These are phyloP conservation scores for Cladosporium sp. DNA, from an alignment of 2,329 filamentous ascomycete genomes.

Conservation along the genomic window DNA sequence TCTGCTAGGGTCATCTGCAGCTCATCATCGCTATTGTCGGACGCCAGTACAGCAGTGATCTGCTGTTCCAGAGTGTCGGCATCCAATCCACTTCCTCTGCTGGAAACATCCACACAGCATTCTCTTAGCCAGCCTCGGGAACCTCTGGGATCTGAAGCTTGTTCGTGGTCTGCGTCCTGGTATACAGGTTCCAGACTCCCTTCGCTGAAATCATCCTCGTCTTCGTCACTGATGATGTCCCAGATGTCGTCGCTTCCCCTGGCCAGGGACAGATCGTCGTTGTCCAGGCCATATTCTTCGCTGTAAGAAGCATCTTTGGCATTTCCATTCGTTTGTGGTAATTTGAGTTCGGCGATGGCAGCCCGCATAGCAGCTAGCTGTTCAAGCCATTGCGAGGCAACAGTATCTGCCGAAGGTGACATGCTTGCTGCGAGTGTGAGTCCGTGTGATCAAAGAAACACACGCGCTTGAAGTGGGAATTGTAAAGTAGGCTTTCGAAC, in stretches of 20 bases:
- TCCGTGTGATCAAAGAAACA: background rate
- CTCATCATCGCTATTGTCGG: slow-evolving; percentile 70
- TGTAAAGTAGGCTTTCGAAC: background rate
- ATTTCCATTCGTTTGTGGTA: slow-evolving; percentile 46
- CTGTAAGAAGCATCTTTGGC: slow-evolving; percentile 31
- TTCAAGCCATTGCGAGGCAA: slow-evolving; percentile 71
- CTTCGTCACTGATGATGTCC: slow-evolving; percentile 80
- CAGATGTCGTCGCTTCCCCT: slow-evolving; percentile 77
- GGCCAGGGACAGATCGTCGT: slow-evolving; percentile 59
- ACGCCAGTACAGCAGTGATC: slow-evolving; percentile 68
- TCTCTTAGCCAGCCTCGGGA: slow-evolving; percentile 62
- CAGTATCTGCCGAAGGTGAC: slow-evolving; percentile 36
- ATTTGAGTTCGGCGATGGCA: slow-evolving; percentile 69
- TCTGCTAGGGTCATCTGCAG: slow-evolving; percentile 88
- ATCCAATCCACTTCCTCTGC: slow-evolving; percentile 62
- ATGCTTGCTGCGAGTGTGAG: slow-evolving; percentile 22
- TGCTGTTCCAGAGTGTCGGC: slow-evolving; percentile 70
- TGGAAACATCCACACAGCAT: slow-evolving; percentile 65
- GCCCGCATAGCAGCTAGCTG: slow-evolving; percentile 83
- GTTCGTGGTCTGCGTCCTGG: slow-evolving; percentile 32
- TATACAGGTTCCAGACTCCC: slow-evolving; percentile 46
- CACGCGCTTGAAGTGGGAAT: background rate
- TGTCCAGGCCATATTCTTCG: slow-evolving; percentile 50
- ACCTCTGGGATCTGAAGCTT: slow-evolving; percentile 21
- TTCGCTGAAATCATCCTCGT: slow-evolving; percentile 62